Conservation (phyloP, 352 stramenopile species). For the Pythium sp. region DNA sequence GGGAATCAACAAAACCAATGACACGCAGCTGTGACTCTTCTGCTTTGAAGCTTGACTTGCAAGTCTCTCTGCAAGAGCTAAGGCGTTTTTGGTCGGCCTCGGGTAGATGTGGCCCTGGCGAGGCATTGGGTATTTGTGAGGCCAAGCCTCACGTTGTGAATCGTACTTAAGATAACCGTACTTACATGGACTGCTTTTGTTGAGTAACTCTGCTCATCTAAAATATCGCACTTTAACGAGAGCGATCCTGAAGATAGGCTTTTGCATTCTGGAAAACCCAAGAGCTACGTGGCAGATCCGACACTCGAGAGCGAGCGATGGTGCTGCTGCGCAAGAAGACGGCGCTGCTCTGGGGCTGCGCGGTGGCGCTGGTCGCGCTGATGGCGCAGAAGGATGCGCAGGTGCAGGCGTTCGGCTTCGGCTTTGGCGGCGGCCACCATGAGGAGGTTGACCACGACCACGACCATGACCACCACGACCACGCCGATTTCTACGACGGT, state of each 20-base stretch:
- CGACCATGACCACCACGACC: conserved; percentile 54
- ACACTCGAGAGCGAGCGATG: conserved; percentile 14
- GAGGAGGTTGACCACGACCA: conserved; percentile 21
- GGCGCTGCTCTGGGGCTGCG: conserved; percentile 26
- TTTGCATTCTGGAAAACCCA: conserved; percentile 8
- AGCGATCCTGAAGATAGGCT: conserved; percentile 2
- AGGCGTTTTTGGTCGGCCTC: too few relatives aligned
- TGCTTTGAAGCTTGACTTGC: too few relatives aligned
- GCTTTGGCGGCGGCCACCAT: conserved; percentile 48
- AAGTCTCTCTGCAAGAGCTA: too few relatives aligned
- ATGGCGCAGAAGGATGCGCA: conserved; percentile 25
- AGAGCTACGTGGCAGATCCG: conserved; percentile 11
- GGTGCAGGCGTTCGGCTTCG: conserved; percentile 43
- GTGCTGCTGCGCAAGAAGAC: conserved; percentile 19
- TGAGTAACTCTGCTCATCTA: too few relatives aligned
- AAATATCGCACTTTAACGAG: conserved; percentile 1
- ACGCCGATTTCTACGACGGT: conserved; percentile 81
- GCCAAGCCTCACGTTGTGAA: too few relatives aligned
- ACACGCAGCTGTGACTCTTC: too few relatives aligned
- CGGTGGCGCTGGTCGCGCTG: conserved; percentile 28
- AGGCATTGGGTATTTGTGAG: too few relatives aligned
- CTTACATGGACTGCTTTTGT: too few relatives aligned
- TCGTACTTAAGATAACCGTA: too few relatives aligned
- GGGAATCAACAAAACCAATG: too few relatives aligned
- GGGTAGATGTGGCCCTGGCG: too few relatives aligned